phyloP scores from a whole-genome alignment of 257 asterid genomes.

The Sherardia arvensis region DNA sequence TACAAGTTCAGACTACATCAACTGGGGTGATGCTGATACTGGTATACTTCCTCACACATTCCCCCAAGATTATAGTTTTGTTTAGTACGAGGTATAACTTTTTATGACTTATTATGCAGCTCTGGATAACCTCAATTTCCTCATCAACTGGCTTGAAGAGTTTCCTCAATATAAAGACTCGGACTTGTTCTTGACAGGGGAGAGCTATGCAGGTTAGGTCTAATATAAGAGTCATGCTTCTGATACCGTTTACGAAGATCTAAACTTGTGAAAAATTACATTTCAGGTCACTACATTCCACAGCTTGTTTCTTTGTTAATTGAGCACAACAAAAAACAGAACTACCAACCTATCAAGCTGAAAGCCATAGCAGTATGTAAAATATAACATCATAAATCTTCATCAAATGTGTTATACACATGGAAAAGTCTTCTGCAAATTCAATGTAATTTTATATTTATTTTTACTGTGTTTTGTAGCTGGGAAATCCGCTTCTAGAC shows the following conservation, averaged over 20 bases:
- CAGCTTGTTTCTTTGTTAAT: constrained; percentile 19
- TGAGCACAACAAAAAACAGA: constrained; percentile 18
- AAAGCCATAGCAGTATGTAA: constrained; percentile 25
- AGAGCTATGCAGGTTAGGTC: constrained; percentile 24
- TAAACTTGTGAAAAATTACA: neutral
- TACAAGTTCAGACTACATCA: constrained; percentile 17
- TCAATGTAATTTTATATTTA: too few relatives aligned
- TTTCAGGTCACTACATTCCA: constrained; percentile 22
- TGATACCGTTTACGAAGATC: neutral
- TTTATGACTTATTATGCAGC: constrained; percentile 7
- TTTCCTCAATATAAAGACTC: constrained; percentile 18
- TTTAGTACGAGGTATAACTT: neutral
- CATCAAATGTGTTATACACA: neutral
- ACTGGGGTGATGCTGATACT: constrained; percentile 19
- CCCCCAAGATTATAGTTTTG: neutral
- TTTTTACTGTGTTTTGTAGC: constrained; percentile 3
- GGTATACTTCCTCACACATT: constrained; percentile 13
- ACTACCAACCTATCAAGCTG: constrained; percentile 21
- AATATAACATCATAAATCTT: too few relatives aligned
- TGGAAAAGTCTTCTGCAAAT: too few relatives aligned
- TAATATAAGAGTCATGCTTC: neutral
- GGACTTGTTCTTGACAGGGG: constrained; percentile 21
- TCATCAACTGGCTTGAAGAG: constrained; percentile 21
- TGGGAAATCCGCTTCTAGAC: constrained; percentile 25
- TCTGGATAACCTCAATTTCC: constrained; percentile 21